Conservation (phyloP, 768 basidiomycete genomes). For the Lactifluus pinguis region DNA sequence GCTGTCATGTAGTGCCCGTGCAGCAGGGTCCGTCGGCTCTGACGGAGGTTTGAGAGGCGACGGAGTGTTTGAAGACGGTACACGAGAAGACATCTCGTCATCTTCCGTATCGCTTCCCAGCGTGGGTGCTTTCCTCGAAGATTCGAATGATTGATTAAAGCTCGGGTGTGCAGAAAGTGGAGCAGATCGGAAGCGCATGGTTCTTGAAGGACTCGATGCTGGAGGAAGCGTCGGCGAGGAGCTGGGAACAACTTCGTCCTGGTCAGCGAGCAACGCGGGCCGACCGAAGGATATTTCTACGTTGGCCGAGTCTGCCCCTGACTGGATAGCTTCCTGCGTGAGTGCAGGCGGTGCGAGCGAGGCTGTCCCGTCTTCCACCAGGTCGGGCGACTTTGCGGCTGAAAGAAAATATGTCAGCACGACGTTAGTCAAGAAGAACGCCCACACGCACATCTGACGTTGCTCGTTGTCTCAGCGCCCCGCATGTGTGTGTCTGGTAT, state of each 20-base stretch:
- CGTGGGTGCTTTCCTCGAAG: conserved; percentile 9
- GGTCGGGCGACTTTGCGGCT: not conserved
- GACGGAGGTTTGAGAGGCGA: conserved; percentile 27
- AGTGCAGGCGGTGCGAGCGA: not conserved
- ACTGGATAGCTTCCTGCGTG: not conserved
- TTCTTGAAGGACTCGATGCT: not conserved
- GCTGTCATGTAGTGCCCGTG: conserved; percentile 59
- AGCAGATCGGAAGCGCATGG: not conserved
- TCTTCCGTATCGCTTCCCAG: conserved; percentile 23
- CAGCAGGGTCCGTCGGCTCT: conserved; percentile 34
- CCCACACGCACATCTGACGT: not conserved
- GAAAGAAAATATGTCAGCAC: not conserved
- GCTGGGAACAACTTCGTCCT: conserved; percentile 11
- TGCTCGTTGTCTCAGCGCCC: conserved; percentile 22
- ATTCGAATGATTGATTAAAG: not conserved
- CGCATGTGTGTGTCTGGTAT: conserved; percentile 8
- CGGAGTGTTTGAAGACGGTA: conserved; percentile 12
- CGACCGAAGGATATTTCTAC: not conserved
- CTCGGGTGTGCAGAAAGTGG: conserved; percentile 5
- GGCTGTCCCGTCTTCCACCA: not conserved
- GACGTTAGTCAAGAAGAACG: not conserved
- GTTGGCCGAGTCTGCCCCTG: not conserved
- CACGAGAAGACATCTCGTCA: conserved; percentile 17
- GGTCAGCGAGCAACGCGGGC: not conserved
- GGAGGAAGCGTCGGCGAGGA: conserved; percentile 3